phyloP scores from a whole-genome alignment of 225 moss, liverwort and hornwort species.

The Physcomitrellopsis africana region DNA sequence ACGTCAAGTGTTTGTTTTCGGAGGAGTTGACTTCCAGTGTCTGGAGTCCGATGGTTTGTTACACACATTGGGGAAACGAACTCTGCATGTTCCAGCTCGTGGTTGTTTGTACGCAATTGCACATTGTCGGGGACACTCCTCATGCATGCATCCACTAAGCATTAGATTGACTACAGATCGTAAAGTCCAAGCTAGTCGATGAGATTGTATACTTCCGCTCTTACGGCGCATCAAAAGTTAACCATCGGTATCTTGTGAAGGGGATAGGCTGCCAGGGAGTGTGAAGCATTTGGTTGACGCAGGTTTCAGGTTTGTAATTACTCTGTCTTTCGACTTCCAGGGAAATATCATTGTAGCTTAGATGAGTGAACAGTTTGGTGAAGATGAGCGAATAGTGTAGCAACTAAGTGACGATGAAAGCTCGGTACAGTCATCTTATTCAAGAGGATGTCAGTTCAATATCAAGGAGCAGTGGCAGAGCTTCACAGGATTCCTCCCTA shows the following conservation, averaged over 20 bases:
- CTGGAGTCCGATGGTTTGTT: no score
- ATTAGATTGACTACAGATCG: no score
- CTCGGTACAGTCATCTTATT: not conserved
- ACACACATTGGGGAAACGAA: no score
- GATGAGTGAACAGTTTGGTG: not conserved
- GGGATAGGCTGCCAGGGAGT: not conserved
- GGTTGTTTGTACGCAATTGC: no score
- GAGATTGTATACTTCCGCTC: no score
- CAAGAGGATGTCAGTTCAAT: not conserved
- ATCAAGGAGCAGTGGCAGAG: conserved; percentile 6
- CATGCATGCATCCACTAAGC: no score
- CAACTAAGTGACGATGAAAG: conserved; percentile 5
- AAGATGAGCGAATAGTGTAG: conserved; percentile 3
- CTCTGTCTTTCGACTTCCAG: not conserved
- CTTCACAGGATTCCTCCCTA: not conserved
- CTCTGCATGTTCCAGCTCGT: no score
- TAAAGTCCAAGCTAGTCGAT: no score
- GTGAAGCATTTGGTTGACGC: conserved; percentile 2
- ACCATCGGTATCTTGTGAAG: not conserved
- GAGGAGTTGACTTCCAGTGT: no score
- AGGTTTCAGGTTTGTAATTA: not conserved
- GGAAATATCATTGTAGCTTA: no score
- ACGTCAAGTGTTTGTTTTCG: no score
- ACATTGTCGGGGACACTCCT: no score
- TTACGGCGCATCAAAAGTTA: not conserved